Percentiles rank a stretch among this genome's conserved stretches.
Conservation (phyloP, 129 eudicot genomes). For the Centrapalus pauciflorus region DNA sequence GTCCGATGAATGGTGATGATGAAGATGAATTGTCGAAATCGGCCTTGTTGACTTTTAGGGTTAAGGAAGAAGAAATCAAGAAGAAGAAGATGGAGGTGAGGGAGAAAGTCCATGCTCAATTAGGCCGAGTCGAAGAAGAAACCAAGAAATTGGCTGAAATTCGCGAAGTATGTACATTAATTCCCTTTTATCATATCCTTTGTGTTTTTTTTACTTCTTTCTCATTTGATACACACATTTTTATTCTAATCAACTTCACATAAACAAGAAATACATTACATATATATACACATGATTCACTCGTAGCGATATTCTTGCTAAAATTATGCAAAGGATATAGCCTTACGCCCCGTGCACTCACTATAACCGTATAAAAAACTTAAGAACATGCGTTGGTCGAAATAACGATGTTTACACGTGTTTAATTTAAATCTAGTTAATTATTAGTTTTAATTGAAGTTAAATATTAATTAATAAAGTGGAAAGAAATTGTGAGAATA, state of each 20-base stretch:
- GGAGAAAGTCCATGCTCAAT: constrained; percentile 74
- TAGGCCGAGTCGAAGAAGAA: constrained; percentile 86
- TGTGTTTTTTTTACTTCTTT: too few species aligned
- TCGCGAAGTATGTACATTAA: constrained; percentile 50
- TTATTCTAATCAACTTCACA: background rate
- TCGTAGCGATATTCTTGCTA: too few species aligned
- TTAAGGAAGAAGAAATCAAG: constrained; percentile 89
- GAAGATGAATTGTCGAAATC: constrained; percentile 73
- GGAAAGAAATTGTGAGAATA: background rate
- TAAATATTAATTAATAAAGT: background rate
- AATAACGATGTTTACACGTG: too few species aligned
- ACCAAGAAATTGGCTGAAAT: constrained; percentile 64
- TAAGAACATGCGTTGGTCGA: too few species aligned
- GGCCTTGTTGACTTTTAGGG: constrained; percentile 64
- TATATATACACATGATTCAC: background rate
- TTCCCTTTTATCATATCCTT: too few species aligned
- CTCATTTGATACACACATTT: too few species aligned
- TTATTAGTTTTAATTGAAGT: background rate
- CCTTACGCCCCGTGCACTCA: too few species aligned
- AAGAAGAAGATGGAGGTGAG: constrained; percentile 69
- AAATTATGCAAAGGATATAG: too few species aligned
- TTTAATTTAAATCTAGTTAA: too few species aligned
- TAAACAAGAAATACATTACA: background rate
- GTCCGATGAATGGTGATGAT: constrained; percentile 50
- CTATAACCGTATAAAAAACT: too few species aligned